Base-by-base conservation (phyloP, 805 yeast species). In the Candida boidinii region DNA sequence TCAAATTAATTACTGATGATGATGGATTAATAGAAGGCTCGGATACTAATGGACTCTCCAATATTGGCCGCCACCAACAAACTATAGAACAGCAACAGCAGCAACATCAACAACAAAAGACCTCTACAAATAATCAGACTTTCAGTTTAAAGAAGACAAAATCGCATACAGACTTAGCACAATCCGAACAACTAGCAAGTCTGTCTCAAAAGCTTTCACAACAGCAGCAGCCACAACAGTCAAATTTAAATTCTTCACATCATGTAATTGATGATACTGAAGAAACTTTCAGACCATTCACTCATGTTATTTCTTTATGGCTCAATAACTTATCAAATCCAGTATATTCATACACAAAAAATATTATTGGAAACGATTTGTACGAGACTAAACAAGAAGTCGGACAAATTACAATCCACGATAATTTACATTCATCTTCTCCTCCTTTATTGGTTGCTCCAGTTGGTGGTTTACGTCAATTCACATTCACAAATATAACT, bases 391-490 rank as follows among this genome's bases (percentile, higher is more conserved):
- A 13, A 24, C 40, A 43, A 23, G 22, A 35, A 5, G 38, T 39
- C 18, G 48, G 44, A 17, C 41, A 45, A 24, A 36, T 47, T 2
- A 28, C 34, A 20, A 23, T 35, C 11, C 36, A 35, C 9, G 30
- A 35, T 25, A 25, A 18, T 5, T 30, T 25, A 4, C 25, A 27
- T 7, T 6, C 33, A 0, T 27, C 23, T 12, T 19, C 33, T 16
- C 34, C 49, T 11, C 51, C 64, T 2, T 29, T 64, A n/a, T 35
- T 64, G 23, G 39, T 63, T 14, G 48, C 65, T 19, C 63, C 68
- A 2, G 48, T 63, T 32, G 70, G 70, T 27, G 70, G 70, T 0
- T 38, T 64, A 14, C 53, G 67, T 32, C 65, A 63, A 35, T 53
- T 57, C 29, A 42, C 68, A 5, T 49, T 52, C 39, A 51, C 59